Evolutionary conservation across 129 eudicot genomes (phyloP).

Genomic region (Tagetes patula): DNA sequence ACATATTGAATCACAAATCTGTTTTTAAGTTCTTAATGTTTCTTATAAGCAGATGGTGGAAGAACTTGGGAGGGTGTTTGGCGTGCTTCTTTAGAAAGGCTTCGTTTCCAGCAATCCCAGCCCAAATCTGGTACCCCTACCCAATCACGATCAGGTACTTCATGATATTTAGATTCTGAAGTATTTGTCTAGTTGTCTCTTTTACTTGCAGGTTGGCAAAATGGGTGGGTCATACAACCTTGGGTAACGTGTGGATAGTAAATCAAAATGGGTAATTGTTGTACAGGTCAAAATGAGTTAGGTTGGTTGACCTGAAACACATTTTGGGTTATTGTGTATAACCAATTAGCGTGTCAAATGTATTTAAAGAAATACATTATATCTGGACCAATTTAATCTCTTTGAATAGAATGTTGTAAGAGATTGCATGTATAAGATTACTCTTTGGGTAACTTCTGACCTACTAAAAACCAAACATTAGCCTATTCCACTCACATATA

Average conservation of each 20-base stretch:
- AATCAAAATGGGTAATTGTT: not conserved
- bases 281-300: not conserved
- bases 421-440: not conserved
- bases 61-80: constrained; percentile 85
- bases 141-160: constrained; percentile 53
- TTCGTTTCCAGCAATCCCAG: constrained; percentile 51
- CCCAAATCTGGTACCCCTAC: constrained; percentile 52
- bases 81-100: constrained; percentile 73
- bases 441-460: constrained; percentile 11
- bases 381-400: not conserved
- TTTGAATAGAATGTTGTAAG: not conserved
- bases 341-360: not conserved
- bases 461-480: not conserved
- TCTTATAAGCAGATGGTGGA: constrained; percentile 55
- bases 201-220: not conserved
- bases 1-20: constrained; percentile 14
- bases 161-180: constrained; percentile 4
- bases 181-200: not conserved
- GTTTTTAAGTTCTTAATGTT: not conserved
- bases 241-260: not conserved
- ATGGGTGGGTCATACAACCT: not conserved
- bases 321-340: not conserved
- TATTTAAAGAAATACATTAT: not conserved
- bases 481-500: not conserved
- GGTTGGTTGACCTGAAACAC: not conserved